These are phyloP conservation scores for Elsinoe arachidis DNA, from an alignment of 2,329 filamentous ascomycete species.

Conservation along the genomic window DNA sequence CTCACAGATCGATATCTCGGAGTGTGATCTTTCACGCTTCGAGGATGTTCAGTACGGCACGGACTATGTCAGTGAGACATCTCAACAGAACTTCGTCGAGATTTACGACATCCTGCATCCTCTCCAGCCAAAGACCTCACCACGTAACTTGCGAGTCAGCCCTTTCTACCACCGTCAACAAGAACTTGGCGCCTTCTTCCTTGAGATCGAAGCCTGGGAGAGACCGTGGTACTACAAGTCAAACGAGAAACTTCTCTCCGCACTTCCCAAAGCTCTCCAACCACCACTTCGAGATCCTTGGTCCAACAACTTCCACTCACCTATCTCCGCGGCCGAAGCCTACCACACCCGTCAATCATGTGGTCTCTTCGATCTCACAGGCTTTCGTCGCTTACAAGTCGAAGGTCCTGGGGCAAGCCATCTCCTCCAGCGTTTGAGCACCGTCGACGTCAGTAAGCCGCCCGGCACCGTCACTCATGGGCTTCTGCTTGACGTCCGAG, in stretches of 20 bases:
- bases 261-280: constrained; percentile 46
- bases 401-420: constrained; percentile 48
- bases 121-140: constrained; percentile 48
- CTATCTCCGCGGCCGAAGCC: constrained; percentile 51
- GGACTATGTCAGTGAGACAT: constrained; percentile 49
- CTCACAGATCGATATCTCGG: constrained; percentile 48
- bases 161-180: constrained; percentile 49
- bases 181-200: constrained; percentile 50
- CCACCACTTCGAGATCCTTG: constrained; percentile 50
- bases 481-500: constrained; percentile 46
- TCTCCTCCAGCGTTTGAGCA: constrained; percentile 48
- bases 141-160: constrained; percentile 50
- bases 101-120: constrained; percentile 58
- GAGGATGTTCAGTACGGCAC: constrained; percentile 51
- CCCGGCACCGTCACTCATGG: constrained; percentile 48
- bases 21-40: constrained; percentile 53
- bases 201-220: constrained; percentile 54
- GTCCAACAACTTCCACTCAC: constrained; percentile 50
- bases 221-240: constrained; percentile 54
- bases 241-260: constrained; percentile 44
- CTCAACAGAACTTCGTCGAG: constrained; percentile 52
- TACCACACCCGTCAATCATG: constrained; percentile 57
- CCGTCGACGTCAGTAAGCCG: constrained; percentile 40
- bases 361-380: constrained; percentile 56
- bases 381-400: constrained; percentile 50